Evolutionary conservation across 306 rosid species (phyloP), one percentile per base, ranked within the genome.

Genomic region (Crataegus laevigata): DNA sequence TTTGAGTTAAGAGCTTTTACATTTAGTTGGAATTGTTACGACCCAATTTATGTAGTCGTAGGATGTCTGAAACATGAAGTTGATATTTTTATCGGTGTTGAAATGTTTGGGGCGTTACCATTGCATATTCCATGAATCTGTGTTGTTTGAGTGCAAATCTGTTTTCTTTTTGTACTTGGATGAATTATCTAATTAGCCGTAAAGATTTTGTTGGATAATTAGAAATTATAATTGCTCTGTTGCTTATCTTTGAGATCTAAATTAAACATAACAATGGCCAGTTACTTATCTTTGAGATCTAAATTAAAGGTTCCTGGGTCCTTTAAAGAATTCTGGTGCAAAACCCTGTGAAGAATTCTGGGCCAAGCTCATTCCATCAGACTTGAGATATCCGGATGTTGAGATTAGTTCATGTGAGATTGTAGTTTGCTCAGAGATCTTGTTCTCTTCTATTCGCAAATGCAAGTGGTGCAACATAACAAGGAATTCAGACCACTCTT

Each of bases 351-450:
- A 77, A 40, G 87, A 88, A 87, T 66, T 81, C 69, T 93, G 98
- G 98, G 98, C 98, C 25, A 87, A 82, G 84, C 96, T 93, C 50
- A 91, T 89, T 85, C 85, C 89, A 4, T 74, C 82, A 4, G 90
- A 93, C 58, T 70, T 83, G 19, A 86, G 71, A 30, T 30, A 30
- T 5, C 34, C 34, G 34, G 34, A 30, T 30, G 34, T 30, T 30
- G 34, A 30, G 34, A 30, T 30, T 30, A 30, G 34, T 30, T 30
- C 34, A 30, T 1, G 1, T 30, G 34, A 30, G 34, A 30, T 30
- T 30, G 34, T 1, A 30, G 34, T 30, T 30, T 30, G 34, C 34
- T 5, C 34, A 0, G 6, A 30, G 34, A 30, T 30, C 34, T 4
- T 30, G 34, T 30, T 30, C 34, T 30, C 34, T 30, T 4, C 34